Conservation (phyloP, 805 yeast species). For the Kuraishia floccosa region DNA sequence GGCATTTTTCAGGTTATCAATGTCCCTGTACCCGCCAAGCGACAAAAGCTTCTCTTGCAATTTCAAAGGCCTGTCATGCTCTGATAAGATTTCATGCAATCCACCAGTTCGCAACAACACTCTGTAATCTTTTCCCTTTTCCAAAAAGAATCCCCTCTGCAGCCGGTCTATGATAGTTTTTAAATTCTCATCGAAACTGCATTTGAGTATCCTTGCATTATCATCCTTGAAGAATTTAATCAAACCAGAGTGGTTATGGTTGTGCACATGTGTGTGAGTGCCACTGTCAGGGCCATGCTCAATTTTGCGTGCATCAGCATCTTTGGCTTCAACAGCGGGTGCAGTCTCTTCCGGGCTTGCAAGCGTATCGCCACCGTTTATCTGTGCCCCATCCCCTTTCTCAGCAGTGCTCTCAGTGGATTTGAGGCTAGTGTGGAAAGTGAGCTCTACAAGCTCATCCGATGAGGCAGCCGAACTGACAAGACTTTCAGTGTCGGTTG, state of each 20-base stretch:
- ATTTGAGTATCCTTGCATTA: conserved; percentile 69
- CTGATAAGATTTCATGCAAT: conserved; percentile 58
- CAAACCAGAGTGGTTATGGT: conserved; percentile 14
- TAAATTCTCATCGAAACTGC: conserved; percentile 70
- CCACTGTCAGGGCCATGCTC: not conserved
- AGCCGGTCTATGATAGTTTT: conserved; percentile 60
- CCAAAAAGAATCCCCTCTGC: conserved; percentile 69
- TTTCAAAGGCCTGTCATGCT: conserved; percentile 64
- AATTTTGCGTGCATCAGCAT: not conserved
- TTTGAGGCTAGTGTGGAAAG: not conserved
- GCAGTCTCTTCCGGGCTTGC: not conserved
- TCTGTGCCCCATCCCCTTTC: not conserved
- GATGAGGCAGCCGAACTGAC: not conserved
- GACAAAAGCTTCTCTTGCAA: conserved; percentile 65
- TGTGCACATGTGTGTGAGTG: conserved; percentile 9
- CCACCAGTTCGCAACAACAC: conserved; percentile 69
- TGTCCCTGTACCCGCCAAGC: conserved; percentile 67
- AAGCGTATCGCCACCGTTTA: not conserved
- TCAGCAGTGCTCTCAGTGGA: not conserved
- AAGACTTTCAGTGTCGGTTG: conserved; percentile 1
- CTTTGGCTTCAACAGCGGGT: not conserved
- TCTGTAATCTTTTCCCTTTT: conserved; percentile 61
- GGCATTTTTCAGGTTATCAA: conserved; percentile 69
- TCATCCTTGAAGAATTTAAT: conserved; percentile 75
- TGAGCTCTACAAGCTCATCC: not conserved